Conservation (phyloP, 208 protist genomes). For the Leishmania amazonensis region DNA sequence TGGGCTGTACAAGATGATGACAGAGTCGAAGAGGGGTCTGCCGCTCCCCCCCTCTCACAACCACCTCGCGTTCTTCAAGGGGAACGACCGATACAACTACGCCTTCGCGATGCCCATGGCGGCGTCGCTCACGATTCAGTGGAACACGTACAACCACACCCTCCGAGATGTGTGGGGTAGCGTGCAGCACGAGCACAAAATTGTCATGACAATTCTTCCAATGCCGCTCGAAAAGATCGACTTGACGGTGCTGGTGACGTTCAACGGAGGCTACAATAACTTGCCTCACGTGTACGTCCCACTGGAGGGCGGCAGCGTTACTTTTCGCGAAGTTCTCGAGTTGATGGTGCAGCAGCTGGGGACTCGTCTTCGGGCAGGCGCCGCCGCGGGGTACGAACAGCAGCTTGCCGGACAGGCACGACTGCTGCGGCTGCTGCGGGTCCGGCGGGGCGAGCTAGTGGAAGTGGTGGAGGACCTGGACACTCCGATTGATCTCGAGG, state of each 20-base stretch:
- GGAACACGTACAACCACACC: conserved; percentile 9
- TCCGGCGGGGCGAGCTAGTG: conserved; percentile 27
- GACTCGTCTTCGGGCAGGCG: conserved; percentile 5
- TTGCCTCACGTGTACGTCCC: conserved; percentile 53
- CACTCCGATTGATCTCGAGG: conserved; percentile 4
- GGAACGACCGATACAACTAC: conserved; percentile 15
- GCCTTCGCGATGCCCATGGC: conserved; percentile 23
- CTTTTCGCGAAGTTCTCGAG: conserved; percentile 33
- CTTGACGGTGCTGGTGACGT: conserved; percentile 18
- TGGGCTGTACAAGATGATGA: conserved; percentile 24
- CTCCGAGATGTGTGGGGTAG: conserved; percentile 28
- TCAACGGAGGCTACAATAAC: conserved; percentile 49
- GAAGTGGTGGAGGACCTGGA: conserved; percentile 14
- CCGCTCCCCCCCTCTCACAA: conserved; percentile 19
- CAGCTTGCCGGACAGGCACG: conserved; percentile 7
- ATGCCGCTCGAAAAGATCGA: conserved; percentile 30
- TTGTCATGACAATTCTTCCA: conserved; percentile 54
- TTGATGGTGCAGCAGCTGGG: conserved; percentile 40
- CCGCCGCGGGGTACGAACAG: conserved; percentile 17
- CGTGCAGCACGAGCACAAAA: conserved; percentile 19
- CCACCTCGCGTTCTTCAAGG: conserved; percentile 46
- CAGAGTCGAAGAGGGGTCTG: not conserved
- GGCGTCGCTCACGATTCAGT: not conserved
- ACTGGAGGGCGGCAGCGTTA: conserved; percentile 7
- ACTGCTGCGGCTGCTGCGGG: conserved; percentile 32